These are phyloP conservation scores for Ophiognomonia clavigignenti-juglandacearum DNA, from an alignment of 2,329 filamentous ascomycete species.

Conservation along the genomic window DNA sequence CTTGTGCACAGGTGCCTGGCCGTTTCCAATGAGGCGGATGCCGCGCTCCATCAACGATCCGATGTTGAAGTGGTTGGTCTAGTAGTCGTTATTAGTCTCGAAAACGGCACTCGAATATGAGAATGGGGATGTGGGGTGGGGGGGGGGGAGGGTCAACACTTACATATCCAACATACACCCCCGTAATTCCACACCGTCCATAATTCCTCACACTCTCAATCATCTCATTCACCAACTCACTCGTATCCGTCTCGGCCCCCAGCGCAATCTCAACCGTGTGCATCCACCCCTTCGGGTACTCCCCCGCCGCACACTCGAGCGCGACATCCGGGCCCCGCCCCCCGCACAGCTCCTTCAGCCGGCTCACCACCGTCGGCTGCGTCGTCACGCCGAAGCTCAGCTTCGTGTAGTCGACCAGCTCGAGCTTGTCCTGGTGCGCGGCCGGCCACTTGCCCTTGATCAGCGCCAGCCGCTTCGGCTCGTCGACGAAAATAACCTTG, in stretches of 20 bases:
- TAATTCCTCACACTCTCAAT: slow-evolving; percentile 67
- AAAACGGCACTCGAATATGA: background rate
- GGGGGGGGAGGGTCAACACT: slow-evolving; percentile 26
- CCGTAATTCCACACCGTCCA: slow-evolving; percentile 73
- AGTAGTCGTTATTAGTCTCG: background rate
- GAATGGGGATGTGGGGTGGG: background rate
- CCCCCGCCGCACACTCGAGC: slow-evolving; percentile 62
- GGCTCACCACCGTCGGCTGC: slow-evolving; percentile 61
- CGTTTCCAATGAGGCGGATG: slow-evolving; percentile 69
- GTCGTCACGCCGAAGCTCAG: slow-evolving; percentile 53
- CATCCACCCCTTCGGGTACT: slow-evolving; percentile 57
- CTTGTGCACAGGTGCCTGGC: slow-evolving; percentile 68
- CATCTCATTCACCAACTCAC: slow-evolving; percentile 77
- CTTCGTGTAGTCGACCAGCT: slow-evolving; percentile 63
- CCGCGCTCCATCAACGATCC: slow-evolving; percentile 82
- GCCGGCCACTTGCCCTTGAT: slow-evolving; percentile 57
- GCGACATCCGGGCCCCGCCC: slow-evolving; percentile 70
- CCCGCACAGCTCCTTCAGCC: slow-evolving; percentile 67
- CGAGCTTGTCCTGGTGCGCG: slow-evolving; percentile 47
- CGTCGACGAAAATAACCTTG: slow-evolving; percentile 76
- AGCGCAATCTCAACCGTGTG: slow-evolving; percentile 53
- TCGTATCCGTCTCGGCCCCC: slow-evolving; percentile 79
- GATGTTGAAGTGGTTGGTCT: slow-evolving; percentile 80
- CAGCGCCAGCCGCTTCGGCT: slow-evolving; percentile 64
- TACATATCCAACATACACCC: slow-evolving; percentile 59